Evolutionary conservation across 2,329 filamentous ascomycete species (phyloP).

Genomic region (Aquanectria penicillioides): DNA sequence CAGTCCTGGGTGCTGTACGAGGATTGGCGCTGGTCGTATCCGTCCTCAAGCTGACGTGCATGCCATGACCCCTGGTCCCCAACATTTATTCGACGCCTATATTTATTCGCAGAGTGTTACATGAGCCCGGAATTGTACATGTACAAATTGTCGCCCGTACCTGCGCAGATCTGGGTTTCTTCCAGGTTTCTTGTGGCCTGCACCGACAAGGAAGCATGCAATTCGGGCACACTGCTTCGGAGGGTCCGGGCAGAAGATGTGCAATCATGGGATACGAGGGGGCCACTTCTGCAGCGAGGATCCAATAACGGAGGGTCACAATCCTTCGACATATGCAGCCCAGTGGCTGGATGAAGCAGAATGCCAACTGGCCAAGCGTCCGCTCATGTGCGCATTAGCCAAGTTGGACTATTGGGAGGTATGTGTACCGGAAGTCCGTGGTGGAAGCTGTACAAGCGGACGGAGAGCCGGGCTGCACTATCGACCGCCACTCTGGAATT

Average conservation of each 20-base stretch:
- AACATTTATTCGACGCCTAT: not conserved
- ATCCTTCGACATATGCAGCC: not conserved
- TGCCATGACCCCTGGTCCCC: not conserved
- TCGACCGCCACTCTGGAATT: not conserved
- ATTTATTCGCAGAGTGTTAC: slow-evolving; percentile 4
- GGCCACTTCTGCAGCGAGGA: slow-evolving; percentile 1
- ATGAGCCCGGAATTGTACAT: not conserved
- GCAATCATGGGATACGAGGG: slow-evolving; percentile 8
- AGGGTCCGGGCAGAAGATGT: not conserved
- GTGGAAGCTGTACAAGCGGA: not conserved
- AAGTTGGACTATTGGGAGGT: not conserved
- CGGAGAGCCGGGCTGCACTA: not conserved
- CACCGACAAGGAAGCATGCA: not conserved
- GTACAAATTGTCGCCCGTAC: slow-evolving; percentile 1
- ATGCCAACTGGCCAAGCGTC: slow-evolving; percentile 6
- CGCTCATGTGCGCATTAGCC: not conserved
- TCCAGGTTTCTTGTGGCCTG: not conserved
- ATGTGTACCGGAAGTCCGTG: too few species aligned
- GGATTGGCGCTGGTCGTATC: slow-evolving; percentile 1
- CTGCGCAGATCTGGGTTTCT: slow-evolving; percentile 6
- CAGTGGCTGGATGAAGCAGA: not conserved
- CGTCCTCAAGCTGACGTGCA: slow-evolving; percentile 5
- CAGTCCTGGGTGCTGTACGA: slow-evolving; percentile 6
- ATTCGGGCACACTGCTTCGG: not conserved
- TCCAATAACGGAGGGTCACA: not conserved